phyloP scores from a whole-genome alignment of 257 asterid genomes.

The Solanum commersonii region DNA sequence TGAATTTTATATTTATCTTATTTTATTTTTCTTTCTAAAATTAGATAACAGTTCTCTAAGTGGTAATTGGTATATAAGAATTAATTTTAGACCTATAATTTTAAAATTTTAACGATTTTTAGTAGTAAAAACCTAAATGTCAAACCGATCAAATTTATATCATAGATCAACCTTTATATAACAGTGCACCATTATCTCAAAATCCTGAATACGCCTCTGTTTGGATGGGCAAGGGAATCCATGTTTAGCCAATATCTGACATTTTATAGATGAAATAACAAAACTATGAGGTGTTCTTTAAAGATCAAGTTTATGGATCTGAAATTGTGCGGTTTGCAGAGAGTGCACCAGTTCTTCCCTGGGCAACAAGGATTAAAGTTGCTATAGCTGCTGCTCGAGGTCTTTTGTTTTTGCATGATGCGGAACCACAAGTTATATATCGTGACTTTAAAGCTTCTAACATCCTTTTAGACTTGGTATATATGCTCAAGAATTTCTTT shows the following conservation, averaged over 20 bases:
- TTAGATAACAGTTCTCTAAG: too few relatives aligned
- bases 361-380: conserved; percentile 33
- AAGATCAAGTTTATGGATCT: not conserved
- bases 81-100: too few relatives aligned
- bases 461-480: conserved; percentile 29
- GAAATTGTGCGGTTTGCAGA: conserved; percentile 9
- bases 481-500: conserved; percentile 2
- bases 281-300: not conserved
- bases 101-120: too few relatives aligned
- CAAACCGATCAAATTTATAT: too few relatives aligned
- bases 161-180: too few relatives aligned
- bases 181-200: too few relatives aligned
- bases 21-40: too few relatives aligned
- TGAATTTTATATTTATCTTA: too few relatives aligned
- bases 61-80: too few relatives aligned
- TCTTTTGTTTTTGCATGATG: conserved; percentile 25
- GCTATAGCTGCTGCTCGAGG: conserved; percentile 36
- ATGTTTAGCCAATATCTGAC: not conserved
- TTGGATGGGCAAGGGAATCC: not conserved
- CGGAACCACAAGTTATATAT: conserved; percentile 30
- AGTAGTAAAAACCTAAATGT: too few relatives aligned
- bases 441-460: conserved; percentile 42
- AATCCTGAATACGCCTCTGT: too few relatives aligned
- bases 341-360: conserved; percentile 12
- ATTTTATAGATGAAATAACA: not conserved